Conservation (phyloP, 192 early-diverging fungal species). For the Podila clonocystis region DNA sequence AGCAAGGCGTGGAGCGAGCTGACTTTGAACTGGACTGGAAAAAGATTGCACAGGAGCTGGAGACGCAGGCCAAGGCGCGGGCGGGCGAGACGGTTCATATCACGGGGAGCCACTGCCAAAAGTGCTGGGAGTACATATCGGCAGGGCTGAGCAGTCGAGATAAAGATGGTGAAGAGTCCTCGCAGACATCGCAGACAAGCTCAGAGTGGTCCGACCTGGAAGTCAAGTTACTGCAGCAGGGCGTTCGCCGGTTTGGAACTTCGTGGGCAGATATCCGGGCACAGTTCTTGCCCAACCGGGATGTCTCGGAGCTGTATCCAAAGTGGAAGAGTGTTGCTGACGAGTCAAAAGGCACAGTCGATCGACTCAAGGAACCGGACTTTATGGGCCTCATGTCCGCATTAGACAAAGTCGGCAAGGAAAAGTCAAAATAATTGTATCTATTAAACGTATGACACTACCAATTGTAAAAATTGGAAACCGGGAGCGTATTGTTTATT, state of each 20-base stretch:
- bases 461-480: no score
- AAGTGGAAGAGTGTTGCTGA: slow-evolving; percentile 10
- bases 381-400: background rate
- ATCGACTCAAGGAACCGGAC: background rate
- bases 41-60: slow-evolving; percentile 7
- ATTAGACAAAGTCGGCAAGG: background rate
- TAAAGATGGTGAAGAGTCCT: background rate
- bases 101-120: slow-evolving; percentile 23
- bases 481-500: no score
- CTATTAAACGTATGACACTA: no score
- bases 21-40: slow-evolving; percentile 37
- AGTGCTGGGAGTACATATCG: slow-evolving; percentile 32
- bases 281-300: slow-evolving; percentile 32
- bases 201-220: slow-evolving; percentile 32
- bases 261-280: slow-evolving; percentile 41
- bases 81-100: background rate
- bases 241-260: slow-evolving; percentile 28
- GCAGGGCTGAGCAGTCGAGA: background rate
- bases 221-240: slow-evolving; percentile 23
- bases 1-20: slow-evolving; percentile 21
- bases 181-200: background rate
- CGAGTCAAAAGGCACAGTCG: background rate
- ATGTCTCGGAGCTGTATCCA: slow-evolving; percentile 23
- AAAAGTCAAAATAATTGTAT: background rate
- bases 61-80: background rate